A percentile compares a stretch with the other conserved stretches of the same genome.
Evolutionary conservation across 116 monocot genomes (phyloP).

Genomic region (Cymodocea nodosa): DNA sequence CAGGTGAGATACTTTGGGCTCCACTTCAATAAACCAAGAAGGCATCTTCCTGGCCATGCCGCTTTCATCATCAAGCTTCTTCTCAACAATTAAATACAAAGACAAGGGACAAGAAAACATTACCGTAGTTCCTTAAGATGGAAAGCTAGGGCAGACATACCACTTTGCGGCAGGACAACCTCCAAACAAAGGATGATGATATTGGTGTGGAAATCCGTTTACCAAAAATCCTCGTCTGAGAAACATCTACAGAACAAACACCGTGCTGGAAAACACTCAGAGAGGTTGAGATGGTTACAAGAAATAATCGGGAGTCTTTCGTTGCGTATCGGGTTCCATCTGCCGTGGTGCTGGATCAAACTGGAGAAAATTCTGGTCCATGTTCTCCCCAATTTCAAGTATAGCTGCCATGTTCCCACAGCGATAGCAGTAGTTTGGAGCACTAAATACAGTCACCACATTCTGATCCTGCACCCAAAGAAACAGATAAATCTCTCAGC

Average conservation of each 20-base stretch:
- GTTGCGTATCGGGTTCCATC: constrained; percentile 82
- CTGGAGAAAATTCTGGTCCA: constrained; percentile 95
- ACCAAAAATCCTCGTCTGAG: constrained; percentile 13
- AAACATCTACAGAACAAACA: constrained; percentile 27
- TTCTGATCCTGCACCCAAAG: constrained; percentile 57
- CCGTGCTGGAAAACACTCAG: constrained; percentile 3
- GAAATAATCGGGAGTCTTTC: constrained; percentile 97
- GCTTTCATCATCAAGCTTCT: not conserved
- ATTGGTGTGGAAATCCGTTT: constrained; percentile 4
- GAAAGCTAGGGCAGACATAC: not conserved
- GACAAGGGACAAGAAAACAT: constrained; percentile 4
- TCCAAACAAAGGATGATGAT: constrained; percentile 41
- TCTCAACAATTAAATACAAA: not conserved
- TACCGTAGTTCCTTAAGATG: not conserved
- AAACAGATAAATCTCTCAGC: not conserved
- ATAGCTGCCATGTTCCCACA: constrained; percentile 99
- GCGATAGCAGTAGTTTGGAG: constrained; percentile 97
- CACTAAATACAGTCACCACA: constrained; percentile 97
- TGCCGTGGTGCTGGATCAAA: constrained; percentile 97
- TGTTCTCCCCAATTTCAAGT: constrained; percentile 93
- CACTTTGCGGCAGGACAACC: not conserved
- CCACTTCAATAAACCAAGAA: not conserved
- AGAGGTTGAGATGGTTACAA: constrained; percentile 38
- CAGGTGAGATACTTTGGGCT: too few species aligned
- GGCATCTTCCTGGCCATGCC: not conserved